Evolutionary conservation across 2,329 filamentous ascomycete species (phyloP), one percentile per base, ranked within the genome.

Genomic region (Aspergillus ustus): DNA sequence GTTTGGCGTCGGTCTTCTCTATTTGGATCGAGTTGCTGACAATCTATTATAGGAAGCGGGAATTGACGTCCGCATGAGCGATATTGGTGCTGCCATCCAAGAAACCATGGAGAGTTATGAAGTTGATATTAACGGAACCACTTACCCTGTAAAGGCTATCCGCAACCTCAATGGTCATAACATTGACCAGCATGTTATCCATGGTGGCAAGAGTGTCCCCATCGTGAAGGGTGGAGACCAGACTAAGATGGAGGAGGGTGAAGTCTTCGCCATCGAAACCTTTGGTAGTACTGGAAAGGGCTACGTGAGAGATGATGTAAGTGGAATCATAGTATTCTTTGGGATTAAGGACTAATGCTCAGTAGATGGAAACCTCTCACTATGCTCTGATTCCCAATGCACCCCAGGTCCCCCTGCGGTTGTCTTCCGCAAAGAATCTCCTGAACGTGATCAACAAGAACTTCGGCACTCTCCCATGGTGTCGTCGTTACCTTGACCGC

Each of bases 231-330:
- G 88, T 64, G 86, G 87, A 64, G 92, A 96, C 72, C 88, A 89
- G 75, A 96, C 92, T 56, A 97, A 96, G 84, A 98, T 98, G 94
- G 93, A 97, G 80, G 94, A 97, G 79, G 93, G 93, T 46, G 93
- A 98, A 73, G 89, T 93, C 19, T 98, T 96, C 77, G 93, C 93
- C 66, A 96, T 97, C 70, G 93, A 97, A 82, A 97, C 93, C 0
- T 97, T 97, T 77, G 94, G 93, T 63, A 95, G 90, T 75, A 97
- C 93, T 22, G 94, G 93, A 66, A 93, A 92, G 75, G 93, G 93
- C 67, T 91, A 91, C 73, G 91, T 97, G 60, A 83, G 87, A 67
- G 93, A 97, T 73, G 92, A 97, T 78, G 90, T 92, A 79, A 75
- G 85, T 77, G 17, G 37, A n/a, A 31, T 17, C 19, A n/a, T 19